Evolutionary conservation across 2,329 filamentous ascomycete genomes (phyloP).

Genomic region (Fusarium odoratissimum): DNA sequence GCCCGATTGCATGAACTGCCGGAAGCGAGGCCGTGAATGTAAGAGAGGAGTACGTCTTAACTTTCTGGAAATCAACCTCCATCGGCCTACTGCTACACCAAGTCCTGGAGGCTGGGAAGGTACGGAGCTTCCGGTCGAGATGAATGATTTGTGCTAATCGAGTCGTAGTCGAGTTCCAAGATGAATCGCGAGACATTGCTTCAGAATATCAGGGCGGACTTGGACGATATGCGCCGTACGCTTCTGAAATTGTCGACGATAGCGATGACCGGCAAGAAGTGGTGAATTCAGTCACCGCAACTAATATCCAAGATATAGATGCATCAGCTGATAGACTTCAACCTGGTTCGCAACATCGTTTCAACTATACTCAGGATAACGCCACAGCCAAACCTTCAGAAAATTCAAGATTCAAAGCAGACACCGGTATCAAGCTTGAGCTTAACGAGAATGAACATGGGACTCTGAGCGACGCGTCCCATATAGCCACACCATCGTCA

Average conservation of each 20-base stretch:
- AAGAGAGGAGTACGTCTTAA: conserved; percentile 89
- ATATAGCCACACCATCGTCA: conserved; percentile 41
- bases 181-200: conserved; percentile 90
- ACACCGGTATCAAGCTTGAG: conserved; percentile 3
- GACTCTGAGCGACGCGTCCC: conserved; percentile 36
- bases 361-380: neutral
- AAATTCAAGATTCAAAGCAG: neutral
- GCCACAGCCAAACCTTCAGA: conserved; percentile 2
- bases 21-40: conserved; percentile 86
- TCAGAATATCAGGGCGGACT: conserved; percentile 88
- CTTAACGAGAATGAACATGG: conserved; percentile 6
- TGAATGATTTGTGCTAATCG: conserved; percentile 15
- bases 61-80: conserved; percentile 86
- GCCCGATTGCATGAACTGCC: conserved; percentile 79
- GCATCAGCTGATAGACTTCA: neutral
- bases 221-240: conserved; percentile 71
- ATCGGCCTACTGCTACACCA: conserved; percentile 68
- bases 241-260: neutral
- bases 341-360: neutral
- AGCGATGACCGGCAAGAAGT: neutral
- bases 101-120: conserved; percentile 40
- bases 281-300: neutral
- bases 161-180: conserved; percentile 76
- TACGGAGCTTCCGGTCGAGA: conserved; percentile 22
- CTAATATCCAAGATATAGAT: neutral